Evolutionary conservation across 169 alveolate genomes (phyloP).

Genomic region (Babesia gibsoni): DNA sequence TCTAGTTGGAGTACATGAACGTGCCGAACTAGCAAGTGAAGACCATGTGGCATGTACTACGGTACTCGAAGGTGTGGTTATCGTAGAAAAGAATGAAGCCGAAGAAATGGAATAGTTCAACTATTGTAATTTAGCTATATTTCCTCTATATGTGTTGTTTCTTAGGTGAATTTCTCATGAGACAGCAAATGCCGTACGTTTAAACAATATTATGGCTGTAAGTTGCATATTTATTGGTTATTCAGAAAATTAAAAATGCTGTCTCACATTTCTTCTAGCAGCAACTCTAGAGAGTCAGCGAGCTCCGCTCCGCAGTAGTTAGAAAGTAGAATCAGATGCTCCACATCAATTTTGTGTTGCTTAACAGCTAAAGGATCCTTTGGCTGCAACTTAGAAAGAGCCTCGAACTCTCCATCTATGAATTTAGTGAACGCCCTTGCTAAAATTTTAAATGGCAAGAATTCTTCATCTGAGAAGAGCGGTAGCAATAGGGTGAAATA

Average conservation of each 20-base stretch:
- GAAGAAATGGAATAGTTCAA: constrained; percentile 19
- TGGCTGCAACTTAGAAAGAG: constrained; percentile 16
- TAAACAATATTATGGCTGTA: not conserved
- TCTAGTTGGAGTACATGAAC: constrained; percentile 85
- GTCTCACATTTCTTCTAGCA: not conserved
- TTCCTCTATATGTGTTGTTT: too few species aligned
- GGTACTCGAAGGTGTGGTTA: constrained; percentile 59
- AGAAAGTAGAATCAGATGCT: constrained; percentile 40
- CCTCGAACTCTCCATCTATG: constrained; percentile 43
- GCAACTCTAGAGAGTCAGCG: constrained; percentile 30
- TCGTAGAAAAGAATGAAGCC: constrained; percentile 27
- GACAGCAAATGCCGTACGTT: not conserved
- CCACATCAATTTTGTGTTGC: constrained; percentile 28
- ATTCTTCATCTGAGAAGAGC: constrained; percentile 15
- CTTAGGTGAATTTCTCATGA: too few species aligned
- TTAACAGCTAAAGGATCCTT: not conserved
- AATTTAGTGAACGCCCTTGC: constrained; percentile 25
- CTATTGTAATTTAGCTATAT: not conserved
- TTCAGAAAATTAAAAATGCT: not conserved
- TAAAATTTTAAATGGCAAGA: constrained; percentile 1
- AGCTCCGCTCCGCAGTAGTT: constrained; percentile 20
- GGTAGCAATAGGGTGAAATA: constrained; percentile 53
- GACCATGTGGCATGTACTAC: constrained; percentile 42
- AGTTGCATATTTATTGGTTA: not conserved
- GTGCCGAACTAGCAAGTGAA: constrained; percentile 92